Evolutionary conservation across 2,329 filamentous ascomycete species (phyloP).

Genomic region (Didymella glomerata): DNA sequence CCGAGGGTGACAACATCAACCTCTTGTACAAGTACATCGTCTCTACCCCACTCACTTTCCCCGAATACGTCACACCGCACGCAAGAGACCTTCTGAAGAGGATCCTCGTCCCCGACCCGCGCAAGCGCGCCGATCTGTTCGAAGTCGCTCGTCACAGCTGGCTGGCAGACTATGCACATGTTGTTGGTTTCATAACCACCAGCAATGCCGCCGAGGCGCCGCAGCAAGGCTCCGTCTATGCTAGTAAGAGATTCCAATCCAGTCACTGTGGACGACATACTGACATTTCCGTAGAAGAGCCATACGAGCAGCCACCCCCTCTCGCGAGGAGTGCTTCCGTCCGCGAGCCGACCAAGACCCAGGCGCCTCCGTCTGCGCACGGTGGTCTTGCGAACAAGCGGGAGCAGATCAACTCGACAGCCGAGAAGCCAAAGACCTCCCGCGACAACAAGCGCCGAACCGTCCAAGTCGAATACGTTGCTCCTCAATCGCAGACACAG

Average conservation of each 20-base stretch:
- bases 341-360: conserved; percentile 79
- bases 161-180: conserved; percentile 95
- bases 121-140: conserved; percentile 93
- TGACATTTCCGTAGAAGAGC: conserved; percentile 54
- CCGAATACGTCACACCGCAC: conserved; percentile 98
- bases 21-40: conserved; percentile 99
- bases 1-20: conserved; percentile 99
- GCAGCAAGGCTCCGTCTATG: conserved; percentile 75
- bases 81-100: conserved; percentile 89
- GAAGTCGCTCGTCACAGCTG: conserved; percentile 98
- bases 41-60: conserved; percentile 94
- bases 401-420: conserved; percentile 74
- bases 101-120: conserved; percentile 93
- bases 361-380: conserved; percentile 55
- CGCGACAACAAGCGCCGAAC: conserved; percentile 92
- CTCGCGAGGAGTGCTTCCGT: conserved; percentile 92
- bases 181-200: conserved; percentile 96
- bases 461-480: conserved; percentile 97
- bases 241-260: conserved; percentile 52
- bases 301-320: conserved; percentile 66
- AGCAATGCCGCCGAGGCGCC: conserved; percentile 78
- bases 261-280: not conserved
- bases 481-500: conserved; percentile 84
- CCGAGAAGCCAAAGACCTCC: conserved; percentile 68
- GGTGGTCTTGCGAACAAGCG: conserved; percentile 76